Evolutionary conservation across 2,329 filamentous ascomycete genomes (phyloP).

Genomic region (Ophiostoma australiae): DNA sequence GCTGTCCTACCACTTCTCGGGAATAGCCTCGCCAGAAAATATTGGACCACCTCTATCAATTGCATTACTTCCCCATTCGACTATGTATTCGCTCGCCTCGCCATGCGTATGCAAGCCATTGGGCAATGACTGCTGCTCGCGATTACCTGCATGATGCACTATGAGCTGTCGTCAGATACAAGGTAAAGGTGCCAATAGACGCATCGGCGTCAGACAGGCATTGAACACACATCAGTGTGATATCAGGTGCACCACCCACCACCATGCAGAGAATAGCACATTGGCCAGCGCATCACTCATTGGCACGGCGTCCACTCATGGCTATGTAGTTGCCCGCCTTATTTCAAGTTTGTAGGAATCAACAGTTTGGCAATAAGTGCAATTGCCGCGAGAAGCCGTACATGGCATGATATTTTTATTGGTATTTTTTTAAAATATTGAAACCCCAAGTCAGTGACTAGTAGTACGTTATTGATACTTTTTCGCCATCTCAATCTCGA

Average conservation of each 20-base stretch:
- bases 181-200: not conserved
- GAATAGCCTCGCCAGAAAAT: not conserved
- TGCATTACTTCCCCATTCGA: not conserved
- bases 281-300: constrained; percentile 10
- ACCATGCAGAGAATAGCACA: constrained; percentile 8
- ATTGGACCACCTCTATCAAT: not conserved
- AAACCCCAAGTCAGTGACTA: too few relatives aligned
- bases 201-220: not conserved
- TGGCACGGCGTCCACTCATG: not conserved
- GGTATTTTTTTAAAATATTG: not conserved
- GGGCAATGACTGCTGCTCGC: not conserved
- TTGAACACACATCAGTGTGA: not conserved
- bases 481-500: not conserved
- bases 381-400: not conserved
- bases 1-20: not conserved
- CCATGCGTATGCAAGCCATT: not conserved
- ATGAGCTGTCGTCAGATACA: constrained; percentile 8
- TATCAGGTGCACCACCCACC: not conserved
- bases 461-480: not conserved
- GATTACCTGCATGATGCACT: constrained; percentile 12
- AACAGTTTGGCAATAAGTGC: not conserved
- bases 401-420: not conserved
- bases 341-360: not conserved
- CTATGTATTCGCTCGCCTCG: not conserved
- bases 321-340: not conserved